phyloP scores from a whole-genome alignment of 805 yeast species.

The Teunomyces panamensis region DNA sequence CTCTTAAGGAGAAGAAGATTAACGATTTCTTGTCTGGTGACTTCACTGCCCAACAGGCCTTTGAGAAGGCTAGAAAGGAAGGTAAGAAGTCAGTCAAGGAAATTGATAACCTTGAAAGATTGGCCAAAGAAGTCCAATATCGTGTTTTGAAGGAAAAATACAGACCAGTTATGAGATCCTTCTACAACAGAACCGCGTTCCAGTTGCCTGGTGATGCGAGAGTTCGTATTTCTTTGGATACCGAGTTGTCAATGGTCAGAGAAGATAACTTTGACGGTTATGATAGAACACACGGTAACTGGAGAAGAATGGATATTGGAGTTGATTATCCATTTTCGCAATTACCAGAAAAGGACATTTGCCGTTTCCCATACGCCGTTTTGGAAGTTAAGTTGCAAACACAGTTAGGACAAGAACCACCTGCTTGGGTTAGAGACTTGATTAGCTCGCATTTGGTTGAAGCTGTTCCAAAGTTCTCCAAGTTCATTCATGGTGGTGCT shows the following conservation, averaged over 20 bases:
- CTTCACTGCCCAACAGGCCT: slow-evolving; percentile 83
- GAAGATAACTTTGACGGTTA: slow-evolving; percentile 95
- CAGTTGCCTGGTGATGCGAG: slow-evolving; percentile 99
- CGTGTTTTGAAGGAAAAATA: slow-evolving; percentile 76
- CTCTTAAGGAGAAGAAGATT: slow-evolving; percentile 85
- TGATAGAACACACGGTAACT: slow-evolving; percentile 86
- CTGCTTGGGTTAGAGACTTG: slow-evolving; percentile 93
- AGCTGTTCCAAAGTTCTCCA: slow-evolving; percentile 97
- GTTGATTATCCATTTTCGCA: slow-evolving; percentile 94
- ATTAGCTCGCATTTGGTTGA: slow-evolving; percentile 92
- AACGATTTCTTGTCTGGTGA: slow-evolving; percentile 81
- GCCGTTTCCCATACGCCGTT: slow-evolving; percentile 96
- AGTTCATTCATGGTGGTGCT: slow-evolving; percentile 96
- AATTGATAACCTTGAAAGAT: slow-evolving; percentile 85
- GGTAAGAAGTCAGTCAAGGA: slow-evolving; percentile 86
- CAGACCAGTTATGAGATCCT: slow-evolving; percentile 93
- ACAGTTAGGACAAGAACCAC: slow-evolving; percentile 98
- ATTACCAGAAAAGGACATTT: slow-evolving; percentile 78
- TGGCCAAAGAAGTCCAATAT: slow-evolving; percentile 92
- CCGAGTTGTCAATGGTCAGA: slow-evolving; percentile 95
- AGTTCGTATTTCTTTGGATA: slow-evolving; percentile 96
- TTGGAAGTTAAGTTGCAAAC: slow-evolving; percentile 96
- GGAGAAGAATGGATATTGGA: slow-evolving; percentile 99
- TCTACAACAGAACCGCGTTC: slow-evolving; percentile 97
- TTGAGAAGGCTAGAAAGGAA: slow-evolving; percentile 88